Evolutionary conservation across 2,329 filamentous ascomycete genomes (phyloP), one percentile per base, ranked within the genome.

Genomic region (Coniochaeta prunicola): DNA sequence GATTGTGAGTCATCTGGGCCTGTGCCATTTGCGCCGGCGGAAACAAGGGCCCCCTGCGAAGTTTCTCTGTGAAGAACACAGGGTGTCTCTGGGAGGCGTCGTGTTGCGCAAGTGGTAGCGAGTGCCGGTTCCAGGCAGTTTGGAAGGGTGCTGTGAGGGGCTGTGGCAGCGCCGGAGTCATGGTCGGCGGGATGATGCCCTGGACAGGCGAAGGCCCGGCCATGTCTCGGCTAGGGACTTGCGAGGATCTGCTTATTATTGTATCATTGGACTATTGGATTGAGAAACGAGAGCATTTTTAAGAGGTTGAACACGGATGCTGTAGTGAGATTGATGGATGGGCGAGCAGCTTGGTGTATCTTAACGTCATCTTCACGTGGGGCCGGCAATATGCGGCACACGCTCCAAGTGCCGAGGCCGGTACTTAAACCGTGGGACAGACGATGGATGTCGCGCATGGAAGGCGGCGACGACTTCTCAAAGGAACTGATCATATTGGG

Each of bases 1-100:
- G 84, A 61, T 70, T 84, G 10, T 64, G 66, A 7, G 59, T 42
- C 15, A 58, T 26, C 13, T 58, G 65, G 7, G 61, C 58, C 26
- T 65, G 67, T 60, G 63, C 60, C 42, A 59, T 64, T 62, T 38
- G 64, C 59, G 30, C 56, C 36, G 34, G 67, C 60, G 10, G 64
- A 68, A 65, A 61, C 24, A 79, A 75, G 5, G 84, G 80, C 2
- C 81, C 77, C 65, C 80, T 82, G 59, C 80, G 81, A 56, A 90
- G 73, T 57, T 79, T 78, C 31, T 83, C 76, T 0, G 88, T 89
- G 74, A 92, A 91, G 73, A 92, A 92, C 1, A 91, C 89, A 0
- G 89, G 89, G 64, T 92, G 89, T 28, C 83, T 75, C 40, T 77
- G 78, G 1, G 88, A 83, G 10, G 83, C 76, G 68, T 88, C 80